Evolutionary conservation across 768 basidiomycete species (phyloP), one percentile per base, ranked within the genome.

Genomic region (Kwoniella newhampshirensis): DNA sequence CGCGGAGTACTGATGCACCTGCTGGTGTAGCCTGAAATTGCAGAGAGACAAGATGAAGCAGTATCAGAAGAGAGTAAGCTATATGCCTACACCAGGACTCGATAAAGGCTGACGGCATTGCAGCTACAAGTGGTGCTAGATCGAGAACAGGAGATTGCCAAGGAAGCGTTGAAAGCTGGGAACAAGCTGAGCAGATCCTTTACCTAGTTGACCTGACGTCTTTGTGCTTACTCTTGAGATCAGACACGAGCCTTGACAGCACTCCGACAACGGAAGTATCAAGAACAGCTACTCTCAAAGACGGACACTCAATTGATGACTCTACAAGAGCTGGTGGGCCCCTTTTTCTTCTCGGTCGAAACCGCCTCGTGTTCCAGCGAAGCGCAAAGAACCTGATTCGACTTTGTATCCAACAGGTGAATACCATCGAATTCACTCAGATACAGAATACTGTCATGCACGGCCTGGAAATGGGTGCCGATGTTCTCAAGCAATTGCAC

Each of bases 41-140:
- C 96, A 99, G 76, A 83, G 96, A 30, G 96, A 99, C 78, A 97
- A 93, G 76, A 79, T 99, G 60, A 87, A 84, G 75, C 89, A 93
- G 75, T 99, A 98, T 72, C 96, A 94, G 82, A 90, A 86, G 80
- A 87, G 87, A 83, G 94, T 89, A 55, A 26, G 81, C 57, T 41
- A 18, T 12, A 6, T 1, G 17, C 17, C 9, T 13, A 5, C 18
- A 36, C 49, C 27, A 21, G n/a, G n/a, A 23, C 23, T 23, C 26
- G 27, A 12, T n/a, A 7, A 7, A n/a, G 30, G 50, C 43, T 60
- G 49, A 62, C n/a, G 17, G 27, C 27, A 18, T 8, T 21, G 2
- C 52, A 97, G 94, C 87, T 97, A 59, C 89, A 97, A 81, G 80
- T 79, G 32, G 79, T 97, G 20, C 82, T 97, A 48, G 87, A 89